Base-by-base conservation (phyloP, 208 protist species). In the Trypanosoma vivax region DNA sequence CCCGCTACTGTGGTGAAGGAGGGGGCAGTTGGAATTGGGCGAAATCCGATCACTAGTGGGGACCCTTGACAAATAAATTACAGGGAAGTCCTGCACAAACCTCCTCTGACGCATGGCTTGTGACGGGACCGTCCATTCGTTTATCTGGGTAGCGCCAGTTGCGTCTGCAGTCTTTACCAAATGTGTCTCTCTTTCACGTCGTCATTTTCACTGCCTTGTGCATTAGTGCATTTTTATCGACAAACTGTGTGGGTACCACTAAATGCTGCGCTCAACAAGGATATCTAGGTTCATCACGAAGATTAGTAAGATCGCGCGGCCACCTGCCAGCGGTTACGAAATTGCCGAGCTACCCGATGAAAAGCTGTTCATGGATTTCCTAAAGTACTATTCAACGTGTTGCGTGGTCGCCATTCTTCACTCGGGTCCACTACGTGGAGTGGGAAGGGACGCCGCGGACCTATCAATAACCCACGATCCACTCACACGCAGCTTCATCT, bases 301-400 rank as follows among this genome's bases (percentile, higher is more conserved):
- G 28, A 66, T 92, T 30, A 70, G 70, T 33, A 79, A 81, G 37
- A 73, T 89, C 11, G 66, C 73, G 18, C 71, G 80, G 39, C 80
- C 85, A 5, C 85, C 85, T 5, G 70, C 68, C 5, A 65, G 67
- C 1, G 85, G 85, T n/a, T 92, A 92, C 56, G 85, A 92, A 51
- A 80, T 92, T 35, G 75, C 81, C 0, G 80, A 92, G 48, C 51
- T 92, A 35, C 85, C 85, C 10, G 88, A 88, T 45, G 85, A 92
- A 41, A 79, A 73, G 21, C 64, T 89, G 7, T 73, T 92, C 3
- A 50, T 51, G 5, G 79, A 89, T 31, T 92, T 78, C 60, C 56
- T 89, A 38, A 65, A 75, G 29, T 62, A 71, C 53, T 70, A 88
- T 63, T 66, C 71, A n/a, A 64, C 66, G 9, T 79, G 77, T 30